A percentile compares a stretch with the other conserved stretches of the same genome.
Conservation (phyloP, 371 early-diverging fungal species). For the Lichtheimia ornata region DNA sequence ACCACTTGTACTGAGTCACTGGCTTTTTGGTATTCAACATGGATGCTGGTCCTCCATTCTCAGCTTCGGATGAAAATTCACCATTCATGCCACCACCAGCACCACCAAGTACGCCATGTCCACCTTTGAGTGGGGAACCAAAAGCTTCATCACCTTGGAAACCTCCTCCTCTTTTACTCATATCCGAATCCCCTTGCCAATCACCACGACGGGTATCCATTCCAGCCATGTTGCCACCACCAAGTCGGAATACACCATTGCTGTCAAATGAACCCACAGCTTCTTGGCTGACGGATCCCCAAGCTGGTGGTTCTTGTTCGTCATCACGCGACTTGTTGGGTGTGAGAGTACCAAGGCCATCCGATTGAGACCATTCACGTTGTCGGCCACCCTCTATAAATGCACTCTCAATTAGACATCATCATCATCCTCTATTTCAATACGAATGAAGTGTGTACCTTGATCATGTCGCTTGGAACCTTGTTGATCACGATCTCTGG, state of each 20-base stretch:
- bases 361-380: constrained; percentile 24
- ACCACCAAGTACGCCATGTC: not conserved
- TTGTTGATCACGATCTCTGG: constrained; percentile 22
- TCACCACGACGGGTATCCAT: constrained; percentile 19
- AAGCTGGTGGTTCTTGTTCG: constrained; percentile 19
- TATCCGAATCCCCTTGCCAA: constrained; percentile 17
- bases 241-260: constrained; percentile 69
- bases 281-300: constrained; percentile 35
- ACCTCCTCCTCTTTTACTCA: constrained; percentile 12
- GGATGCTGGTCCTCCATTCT: not conserved
- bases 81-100: constrained; percentile 4
- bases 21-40: constrained; percentile 5
- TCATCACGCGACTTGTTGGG: constrained; percentile 19
- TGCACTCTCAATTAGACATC: not conserved
- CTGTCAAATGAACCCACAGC: constrained; percentile 58
- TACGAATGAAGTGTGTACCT: constrained; percentile 7
- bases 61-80: not conserved
- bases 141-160: constrained; percentile 16
- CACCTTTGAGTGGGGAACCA: constrained; percentile 9
- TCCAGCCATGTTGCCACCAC: constrained; percentile 38
- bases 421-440: not conserved
- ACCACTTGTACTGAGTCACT: constrained; percentile 50
- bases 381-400: constrained; percentile 14
- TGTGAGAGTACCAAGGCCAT: constrained; percentile 11
- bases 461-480: constrained; percentile 16